These are phyloP conservation scores for Seminavis robusta DNA, from an alignment of 108 stramenopile genomes.

Conservation along the genomic window DNA sequence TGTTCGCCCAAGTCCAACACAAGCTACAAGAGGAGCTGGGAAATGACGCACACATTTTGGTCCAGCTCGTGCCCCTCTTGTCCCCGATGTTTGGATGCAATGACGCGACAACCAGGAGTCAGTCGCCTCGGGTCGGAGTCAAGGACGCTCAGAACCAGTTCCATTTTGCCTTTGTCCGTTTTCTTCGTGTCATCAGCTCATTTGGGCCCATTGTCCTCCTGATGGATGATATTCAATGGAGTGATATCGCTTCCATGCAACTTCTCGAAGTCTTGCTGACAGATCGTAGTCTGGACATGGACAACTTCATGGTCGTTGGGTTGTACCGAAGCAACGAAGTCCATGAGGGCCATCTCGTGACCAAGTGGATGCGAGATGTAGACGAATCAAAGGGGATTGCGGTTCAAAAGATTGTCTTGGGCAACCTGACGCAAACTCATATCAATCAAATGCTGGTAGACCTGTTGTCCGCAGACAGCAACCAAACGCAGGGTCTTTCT, in stretches of 20 bases:
- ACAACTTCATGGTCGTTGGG: slow-evolving; percentile 15
- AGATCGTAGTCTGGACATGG: slow-evolving; percentile 3
- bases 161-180: slow-evolving; percentile 5
- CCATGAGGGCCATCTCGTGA: not conserved
- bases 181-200: slow-evolving; percentile 1
- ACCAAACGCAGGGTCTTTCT: too few species aligned
- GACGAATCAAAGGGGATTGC: not conserved
- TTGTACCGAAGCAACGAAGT: slow-evolving; percentile 20
- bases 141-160: slow-evolving; percentile 1
- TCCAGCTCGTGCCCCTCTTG: not conserved
- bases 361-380: not conserved
- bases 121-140: not conserved
- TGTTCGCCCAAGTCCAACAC: not conserved
- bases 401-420: not conserved
- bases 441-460: not conserved
- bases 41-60: not conserved
- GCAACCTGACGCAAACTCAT: not conserved
- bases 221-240: slow-evolving; percentile 16
- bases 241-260: slow-evolving; percentile 4
- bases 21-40: not conserved
- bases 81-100: not conserved
- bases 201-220: slow-evolving; percentile 7
- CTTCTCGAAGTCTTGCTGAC: slow-evolving; percentile 5
- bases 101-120: not conserved
- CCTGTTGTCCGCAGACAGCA: not conserved